Conservation (phyloP, 306 rosid genomes). For the Ammopiptanthus mongolicus region DNA sequence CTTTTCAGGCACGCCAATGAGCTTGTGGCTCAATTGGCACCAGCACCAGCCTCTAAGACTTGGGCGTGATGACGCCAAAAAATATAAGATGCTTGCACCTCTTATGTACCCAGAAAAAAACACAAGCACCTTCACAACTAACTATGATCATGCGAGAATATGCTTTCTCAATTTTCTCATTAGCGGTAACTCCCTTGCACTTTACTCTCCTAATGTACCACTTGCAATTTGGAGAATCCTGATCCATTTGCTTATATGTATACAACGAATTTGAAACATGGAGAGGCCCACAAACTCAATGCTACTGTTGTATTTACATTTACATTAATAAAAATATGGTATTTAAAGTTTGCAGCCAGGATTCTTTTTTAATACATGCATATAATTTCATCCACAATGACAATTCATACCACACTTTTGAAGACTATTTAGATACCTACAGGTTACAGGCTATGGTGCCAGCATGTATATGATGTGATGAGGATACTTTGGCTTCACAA, state of each 20-base stretch:
- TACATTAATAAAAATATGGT: background rate
- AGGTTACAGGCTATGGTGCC: background rate
- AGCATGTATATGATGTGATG: background rate
- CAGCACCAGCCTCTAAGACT: no score
- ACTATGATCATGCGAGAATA: background rate
- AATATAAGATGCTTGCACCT: no score
- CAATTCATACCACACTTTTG: background rate
- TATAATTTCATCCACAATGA: background rate
- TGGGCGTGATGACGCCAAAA: no score
- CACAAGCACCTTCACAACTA: background rate
- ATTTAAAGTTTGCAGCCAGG: background rate
- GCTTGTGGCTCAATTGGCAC: no score
- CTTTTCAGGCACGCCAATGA: background rate
- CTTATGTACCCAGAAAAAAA: no score
- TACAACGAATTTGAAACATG: no score
- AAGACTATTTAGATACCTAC: background rate
- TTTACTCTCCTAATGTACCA: no score
- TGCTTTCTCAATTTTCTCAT: no score
- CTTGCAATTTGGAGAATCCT: no score
- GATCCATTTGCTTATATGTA: no score
- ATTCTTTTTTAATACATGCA: background rate
- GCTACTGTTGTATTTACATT: background rate
- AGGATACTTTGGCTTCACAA: background rate
- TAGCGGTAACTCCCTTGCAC: no score
- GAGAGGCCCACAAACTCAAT: background rate